phyloP scores from a whole-genome alignment of 371 early-diverging fungal species.

The Massospora cicadina region DNA sequence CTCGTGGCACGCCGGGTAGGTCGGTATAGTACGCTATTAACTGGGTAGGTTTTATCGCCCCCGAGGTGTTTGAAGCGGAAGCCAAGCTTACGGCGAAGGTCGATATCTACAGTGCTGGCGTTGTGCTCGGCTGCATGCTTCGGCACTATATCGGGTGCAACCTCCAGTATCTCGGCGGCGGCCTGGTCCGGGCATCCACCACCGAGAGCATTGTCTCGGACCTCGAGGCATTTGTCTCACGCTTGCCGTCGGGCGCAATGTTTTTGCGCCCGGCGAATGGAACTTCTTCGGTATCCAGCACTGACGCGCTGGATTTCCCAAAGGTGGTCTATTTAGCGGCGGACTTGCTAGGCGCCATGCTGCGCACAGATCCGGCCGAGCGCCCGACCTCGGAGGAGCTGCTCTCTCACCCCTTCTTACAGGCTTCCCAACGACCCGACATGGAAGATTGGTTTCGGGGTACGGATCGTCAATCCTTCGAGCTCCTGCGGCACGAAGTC shows the following conservation, averaged over 20 bases:
- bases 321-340: slow-evolving; percentile 6
- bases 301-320: background rate
- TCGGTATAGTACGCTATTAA: background rate
- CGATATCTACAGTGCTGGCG: slow-evolving; percentile 10
- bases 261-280: background rate
- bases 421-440: background rate
- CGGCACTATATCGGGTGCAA: slow-evolving; percentile 7
- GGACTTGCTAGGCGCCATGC: background rate
- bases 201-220: background rate
- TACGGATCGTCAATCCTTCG: background rate
- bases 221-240: background rate
- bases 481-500: background rate
- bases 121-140: slow-evolving; percentile 7
- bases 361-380: background rate
- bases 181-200: slow-evolving; percentile 2
- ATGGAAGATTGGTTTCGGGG: background rate
- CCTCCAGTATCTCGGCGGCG: slow-evolving; percentile 10
- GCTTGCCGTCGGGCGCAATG: background rate
- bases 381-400: slow-evolving; percentile 3
- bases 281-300: background rate
- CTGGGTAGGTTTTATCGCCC: slow-evolving; percentile 5
- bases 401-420: slow-evolving; percentile 5
- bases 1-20: slow-evolving; percentile 4
- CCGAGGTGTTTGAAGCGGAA: slow-evolving; percentile 4
- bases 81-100: background rate